Percentiles rank a stretch among this genome's conserved stretches.
Evolutionary conservation across 345 rosid genomes (phyloP).

Genomic region (Fremontodendron californicum): DNA sequence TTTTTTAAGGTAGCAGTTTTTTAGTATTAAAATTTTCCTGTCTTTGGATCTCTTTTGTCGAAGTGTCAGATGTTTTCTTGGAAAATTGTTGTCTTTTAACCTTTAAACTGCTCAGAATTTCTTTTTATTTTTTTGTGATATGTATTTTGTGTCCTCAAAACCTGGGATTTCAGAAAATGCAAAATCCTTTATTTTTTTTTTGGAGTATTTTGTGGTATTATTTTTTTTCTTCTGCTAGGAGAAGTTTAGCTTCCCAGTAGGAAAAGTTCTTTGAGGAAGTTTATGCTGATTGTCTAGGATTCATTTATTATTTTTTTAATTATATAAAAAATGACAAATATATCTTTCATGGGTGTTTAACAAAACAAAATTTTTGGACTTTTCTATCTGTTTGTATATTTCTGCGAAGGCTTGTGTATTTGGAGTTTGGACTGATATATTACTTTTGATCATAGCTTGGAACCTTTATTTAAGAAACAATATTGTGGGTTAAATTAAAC

Average conservation of each 20-base stretch:
- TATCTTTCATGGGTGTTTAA: conserved; percentile 3
- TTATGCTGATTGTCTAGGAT: conserved; percentile 10
- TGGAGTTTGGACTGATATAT: conserved; percentile 10
- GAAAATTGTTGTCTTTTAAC: conserved; percentile 2
- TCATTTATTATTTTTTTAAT: background rate
- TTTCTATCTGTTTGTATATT: conserved; percentile 25
- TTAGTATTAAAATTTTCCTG: conserved; percentile 21
- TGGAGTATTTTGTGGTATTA: background rate
- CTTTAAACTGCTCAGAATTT: background rate
- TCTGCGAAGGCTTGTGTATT: background rate
- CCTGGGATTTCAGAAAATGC: background rate
- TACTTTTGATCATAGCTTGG: conserved; percentile 11
- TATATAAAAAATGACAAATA: background rate
- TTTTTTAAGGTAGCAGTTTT: conserved; percentile 11
- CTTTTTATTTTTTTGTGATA: background rate
- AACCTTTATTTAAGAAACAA: conserved; percentile 10
- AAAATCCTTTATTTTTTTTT: background rate
- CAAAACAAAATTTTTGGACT: conserved; percentile 24
- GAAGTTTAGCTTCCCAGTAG: background rate
- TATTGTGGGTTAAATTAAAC: background rate
- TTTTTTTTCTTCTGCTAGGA: background rate
- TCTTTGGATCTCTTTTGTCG: conserved; percentile 26
- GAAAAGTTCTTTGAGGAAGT: conserved; percentile 14
- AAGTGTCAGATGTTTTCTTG: conserved; percentile 30
- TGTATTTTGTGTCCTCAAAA: background rate